These are phyloP conservation scores for Phyllosticta citribraziliensis DNA, from an alignment of 2,329 filamentous ascomycete species.

Conservation along the genomic window DNA sequence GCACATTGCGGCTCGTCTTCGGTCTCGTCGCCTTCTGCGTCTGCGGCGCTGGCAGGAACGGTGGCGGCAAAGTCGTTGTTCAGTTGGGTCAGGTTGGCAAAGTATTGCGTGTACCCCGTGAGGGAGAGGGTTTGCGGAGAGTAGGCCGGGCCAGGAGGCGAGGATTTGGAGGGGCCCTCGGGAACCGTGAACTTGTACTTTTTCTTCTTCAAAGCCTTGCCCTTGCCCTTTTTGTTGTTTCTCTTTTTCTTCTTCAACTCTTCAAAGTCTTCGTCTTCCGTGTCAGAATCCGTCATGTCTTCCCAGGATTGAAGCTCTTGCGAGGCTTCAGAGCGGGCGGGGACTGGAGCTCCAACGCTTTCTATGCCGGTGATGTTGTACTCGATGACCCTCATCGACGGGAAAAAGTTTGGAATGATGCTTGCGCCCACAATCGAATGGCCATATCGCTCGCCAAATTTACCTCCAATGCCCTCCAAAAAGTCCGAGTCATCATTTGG, in stretches of 20 bases:
- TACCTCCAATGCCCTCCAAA: constrained; percentile 62
- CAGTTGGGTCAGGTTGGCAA: constrained; percentile 82
- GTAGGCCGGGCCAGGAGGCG: constrained; percentile 81
- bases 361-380: constrained; percentile 84
- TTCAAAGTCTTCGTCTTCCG: constrained; percentile 21
- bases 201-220: constrained; percentile 18
- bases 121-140: constrained; percentile 72
- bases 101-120: constrained; percentile 80
- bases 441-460: constrained; percentile 77
- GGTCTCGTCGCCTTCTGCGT: constrained; percentile 3
- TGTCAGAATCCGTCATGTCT: constrained; percentile 22
- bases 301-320: constrained; percentile 19
- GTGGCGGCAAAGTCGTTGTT: constrained; percentile 55
- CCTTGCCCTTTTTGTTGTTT: constrained; percentile 36
- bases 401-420: constrained; percentile 86
- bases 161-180: constrained; percentile 57
- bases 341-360: constrained; percentile 1
- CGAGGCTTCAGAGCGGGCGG: constrained; percentile 19
- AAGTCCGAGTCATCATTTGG: constrained; percentile 46
- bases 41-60: constrained; percentile 12
- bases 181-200: constrained; percentile 48
- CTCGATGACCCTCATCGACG: constrained; percentile 78
- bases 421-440: constrained; percentile 74
- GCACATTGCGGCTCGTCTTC: neutral
- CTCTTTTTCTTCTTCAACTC: constrained; percentile 37